phyloP scores from a whole-genome alignment of 2,329 filamentous ascomycete genomes.

The Fusarium anthophilum region DNA sequence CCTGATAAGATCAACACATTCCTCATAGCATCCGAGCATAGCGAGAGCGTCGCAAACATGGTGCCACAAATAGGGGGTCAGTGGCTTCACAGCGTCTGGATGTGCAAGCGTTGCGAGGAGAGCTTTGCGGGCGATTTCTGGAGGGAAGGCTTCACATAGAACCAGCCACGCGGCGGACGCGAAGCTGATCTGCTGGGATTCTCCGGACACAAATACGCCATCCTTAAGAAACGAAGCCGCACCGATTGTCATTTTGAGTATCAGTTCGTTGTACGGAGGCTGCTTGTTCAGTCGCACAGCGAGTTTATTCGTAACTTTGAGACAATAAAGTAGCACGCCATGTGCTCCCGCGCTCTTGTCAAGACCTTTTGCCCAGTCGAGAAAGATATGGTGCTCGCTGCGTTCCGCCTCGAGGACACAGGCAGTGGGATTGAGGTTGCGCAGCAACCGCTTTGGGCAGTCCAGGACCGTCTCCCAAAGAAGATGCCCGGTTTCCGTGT shows the following conservation, averaged over 20 bases:
- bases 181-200: background rate
- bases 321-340: background rate
- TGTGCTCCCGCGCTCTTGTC: background rate
- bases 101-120: background rate
- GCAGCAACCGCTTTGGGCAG: background rate
- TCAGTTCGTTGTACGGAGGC: background rate
- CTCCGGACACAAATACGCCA: background rate
- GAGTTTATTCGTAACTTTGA: background rate
- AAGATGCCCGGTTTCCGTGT: rapidly evolving
- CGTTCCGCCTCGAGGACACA: background rate
- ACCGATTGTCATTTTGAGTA: background rate
- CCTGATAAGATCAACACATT: background rate
- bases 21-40: background rate
- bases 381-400: background rate
- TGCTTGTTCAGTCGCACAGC: background rate
- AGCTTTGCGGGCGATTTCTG: background rate
- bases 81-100: background rate
- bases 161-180: background rate
- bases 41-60: background rate
- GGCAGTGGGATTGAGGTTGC: background rate
- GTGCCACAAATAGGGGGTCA: background rate
- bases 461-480: background rate
- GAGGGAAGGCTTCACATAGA: background rate
- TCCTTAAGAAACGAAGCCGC: background rate
- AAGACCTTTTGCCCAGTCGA: background rate